Conservation (phyloP, 441 rosid species). For the Erysimum pusillum region DNA sequence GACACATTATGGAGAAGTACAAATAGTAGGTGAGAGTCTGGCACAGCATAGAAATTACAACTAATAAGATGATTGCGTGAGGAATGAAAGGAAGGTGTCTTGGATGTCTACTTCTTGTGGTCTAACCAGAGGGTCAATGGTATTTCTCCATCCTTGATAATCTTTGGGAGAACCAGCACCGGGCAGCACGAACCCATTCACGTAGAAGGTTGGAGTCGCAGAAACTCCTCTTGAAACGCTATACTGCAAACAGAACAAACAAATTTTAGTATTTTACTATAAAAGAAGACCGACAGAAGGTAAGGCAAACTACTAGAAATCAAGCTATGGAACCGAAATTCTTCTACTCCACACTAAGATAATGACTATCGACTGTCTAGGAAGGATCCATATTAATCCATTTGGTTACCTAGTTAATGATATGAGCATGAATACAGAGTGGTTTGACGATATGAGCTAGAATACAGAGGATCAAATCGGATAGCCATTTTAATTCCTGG, state of each 20-base stretch:
- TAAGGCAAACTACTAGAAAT: neutral
- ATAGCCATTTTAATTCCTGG: constrained; percentile 2
- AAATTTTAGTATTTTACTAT: neutral
- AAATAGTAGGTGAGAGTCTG: neutral
- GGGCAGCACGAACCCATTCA: constrained; percentile 81
- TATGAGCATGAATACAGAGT: neutral
- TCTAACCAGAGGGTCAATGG: constrained; percentile 66
- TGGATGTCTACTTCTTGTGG: constrained; percentile 35
- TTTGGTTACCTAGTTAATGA: neutral
- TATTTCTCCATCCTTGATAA: constrained; percentile 64
- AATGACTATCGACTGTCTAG: constrained; percentile 13
- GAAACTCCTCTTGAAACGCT: constrained; percentile 76
- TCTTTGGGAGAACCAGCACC: constrained; percentile 64
- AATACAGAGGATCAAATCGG: neutral
- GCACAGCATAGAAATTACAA: constrained; percentile 9
- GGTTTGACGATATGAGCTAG: neutral
- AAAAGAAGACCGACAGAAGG: neutral
- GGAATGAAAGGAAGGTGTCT: constrained; percentile 44
- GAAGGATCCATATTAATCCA: constrained; percentile 1
- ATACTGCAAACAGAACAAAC: constrained; percentile 59
- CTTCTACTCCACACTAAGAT: constrained; percentile 2
- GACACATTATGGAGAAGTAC: constrained; percentile 6
- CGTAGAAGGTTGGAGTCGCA: constrained; percentile 73
- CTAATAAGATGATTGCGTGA: constrained; percentile 41
- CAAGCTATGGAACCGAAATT: neutral